Base-by-base conservation (phyloP, 176 grass and related monocot genomes). In the Areca catechu region DNA sequence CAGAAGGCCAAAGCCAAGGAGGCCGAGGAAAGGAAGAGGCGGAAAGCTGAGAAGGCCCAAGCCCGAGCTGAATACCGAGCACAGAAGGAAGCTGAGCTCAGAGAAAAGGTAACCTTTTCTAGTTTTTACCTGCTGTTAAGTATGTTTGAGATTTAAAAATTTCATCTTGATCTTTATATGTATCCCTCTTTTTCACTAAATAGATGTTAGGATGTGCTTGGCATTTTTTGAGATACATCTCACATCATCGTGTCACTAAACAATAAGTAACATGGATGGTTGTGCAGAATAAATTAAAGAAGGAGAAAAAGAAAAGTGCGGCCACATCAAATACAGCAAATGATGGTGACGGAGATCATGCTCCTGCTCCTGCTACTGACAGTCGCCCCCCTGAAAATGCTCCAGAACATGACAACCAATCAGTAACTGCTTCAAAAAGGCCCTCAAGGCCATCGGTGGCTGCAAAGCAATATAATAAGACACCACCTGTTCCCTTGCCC, bases 1-100 rank as follows among this genome's bases (percentile, higher is more conserved):
- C 92, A 97, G 29, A 91, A 76, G 60, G 78, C 72, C 20, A 91
- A 91, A 83, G 86, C 86, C 61, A 97, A 85, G 66, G 83, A 91
- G 48, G 92, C 92, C 49, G 92, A 82, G 54, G 92, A 91, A 66
- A 84, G 92, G 60, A 97, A 97, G 80, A 97, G 57, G 29, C 48
- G 58, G 57, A 83, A 85, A 72, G 69, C 66, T 10, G 80, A 91
- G 29, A 97, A 82, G 58, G 80, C 78, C 16, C 76, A 78, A 54
- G 83, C 79, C 59, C 69, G 92, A 72, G 87, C 87, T 1, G 80
- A 85, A 66, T 73, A 71, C 68, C 83, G 72, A 68, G 86, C 83
- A 65, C 72, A 48, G 47, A 91, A 82, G 61, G 86, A 97, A 77
- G 80, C 83, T 52, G 86, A 97, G 67, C 55, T 69, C 3, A 89